These are phyloP conservation scores for Fusarium verticillioides DNA, from an alignment of 2,329 filamentous ascomycete genomes.

Conservation along the genomic window DNA sequence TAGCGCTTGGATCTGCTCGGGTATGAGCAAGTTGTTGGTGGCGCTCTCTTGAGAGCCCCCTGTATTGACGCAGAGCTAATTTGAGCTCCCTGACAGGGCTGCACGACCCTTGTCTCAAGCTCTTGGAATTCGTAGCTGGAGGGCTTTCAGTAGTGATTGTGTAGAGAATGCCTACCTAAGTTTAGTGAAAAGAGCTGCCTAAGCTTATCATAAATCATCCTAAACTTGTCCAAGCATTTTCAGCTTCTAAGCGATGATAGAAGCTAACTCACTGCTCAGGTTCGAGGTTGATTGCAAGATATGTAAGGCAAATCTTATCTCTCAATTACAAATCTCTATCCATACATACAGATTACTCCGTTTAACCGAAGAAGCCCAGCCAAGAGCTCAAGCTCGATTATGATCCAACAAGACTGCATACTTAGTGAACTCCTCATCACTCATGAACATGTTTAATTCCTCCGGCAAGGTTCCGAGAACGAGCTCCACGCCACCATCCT, in stretches of 20 bases:
- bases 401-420: constrained; percentile 3
- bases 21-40: constrained; percentile 13
- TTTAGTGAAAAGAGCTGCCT: not conserved
- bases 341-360: not conserved
- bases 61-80: not conserved
- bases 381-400: not conserved
- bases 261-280: not conserved
- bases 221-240: not conserved
- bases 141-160: not conserved
- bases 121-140: not conserved
- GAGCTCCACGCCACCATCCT: constrained; percentile 1
- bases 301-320: fast-evolving
- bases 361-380: fast-evolving
- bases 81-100: not conserved
- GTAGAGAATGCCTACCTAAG: not conserved
- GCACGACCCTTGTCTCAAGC: fast-evolving
- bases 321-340: not conserved
- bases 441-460: constrained; percentile 13
- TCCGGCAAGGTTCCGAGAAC: not conserved
- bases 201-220: no score
- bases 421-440: constrained; percentile 4
- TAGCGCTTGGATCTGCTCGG: constrained; percentile 6
- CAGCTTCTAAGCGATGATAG: fast-evolving
- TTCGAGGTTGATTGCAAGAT: not conserved
- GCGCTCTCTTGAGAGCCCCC: not conserved